Base-by-base conservation (phyloP, 768 basidiomycete species). In the Phaeolepiota aurea region DNA sequence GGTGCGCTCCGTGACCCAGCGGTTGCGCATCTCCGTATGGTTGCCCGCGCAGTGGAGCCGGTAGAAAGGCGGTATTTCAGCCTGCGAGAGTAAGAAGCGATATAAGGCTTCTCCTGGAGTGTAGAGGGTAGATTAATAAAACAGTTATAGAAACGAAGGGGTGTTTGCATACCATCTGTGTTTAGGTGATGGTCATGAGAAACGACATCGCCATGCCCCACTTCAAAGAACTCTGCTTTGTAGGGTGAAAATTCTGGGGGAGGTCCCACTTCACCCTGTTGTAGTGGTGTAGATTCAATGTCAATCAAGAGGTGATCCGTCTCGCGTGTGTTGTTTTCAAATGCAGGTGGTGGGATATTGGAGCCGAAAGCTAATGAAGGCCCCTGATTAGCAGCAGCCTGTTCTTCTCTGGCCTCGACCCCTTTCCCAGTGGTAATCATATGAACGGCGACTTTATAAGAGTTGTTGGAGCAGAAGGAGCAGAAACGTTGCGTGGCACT, bases 151-250 rank as follows among this genome's bases (percentile, higher is more conserved):
- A 20, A 7, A 28, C 20, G 23, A 23, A 25, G 10, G 18, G 11
- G 13, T 14, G 30, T 39, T 5, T 3, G 41, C 47, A 14, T 25
- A 55, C 81, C 82, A 47, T 85, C 82, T 37, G 71, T 61, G 47
- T 85, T 85, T 37, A 85, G 55, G 53, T 82, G 81, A 7, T 56
- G 62, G 48, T 80, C 78, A 51, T 79, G 77, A 15, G 76, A 76
- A 38, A 79, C 54, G 40, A 77, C 58, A 30, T 69, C 51, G 1
- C 72, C 72, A 32, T 54, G 37, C 20, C 50, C 48, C 1, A 59
- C 60, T 10, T 63, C 52, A 44, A 66, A 71, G 52, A 58, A 71
- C 42, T 76, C 64, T n/a, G 77, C 74, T 4, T 70, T 57, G 48
- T 79, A 80, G 0, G 66, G 71, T 2, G 71, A 52, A 43, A 80